A percentile compares a stretch with the other conserved stretches of the same genome.
Evolutionary conservation across 2,329 filamentous ascomycete genomes (phyloP).

Genomic region (Neonectria ditissima): DNA sequence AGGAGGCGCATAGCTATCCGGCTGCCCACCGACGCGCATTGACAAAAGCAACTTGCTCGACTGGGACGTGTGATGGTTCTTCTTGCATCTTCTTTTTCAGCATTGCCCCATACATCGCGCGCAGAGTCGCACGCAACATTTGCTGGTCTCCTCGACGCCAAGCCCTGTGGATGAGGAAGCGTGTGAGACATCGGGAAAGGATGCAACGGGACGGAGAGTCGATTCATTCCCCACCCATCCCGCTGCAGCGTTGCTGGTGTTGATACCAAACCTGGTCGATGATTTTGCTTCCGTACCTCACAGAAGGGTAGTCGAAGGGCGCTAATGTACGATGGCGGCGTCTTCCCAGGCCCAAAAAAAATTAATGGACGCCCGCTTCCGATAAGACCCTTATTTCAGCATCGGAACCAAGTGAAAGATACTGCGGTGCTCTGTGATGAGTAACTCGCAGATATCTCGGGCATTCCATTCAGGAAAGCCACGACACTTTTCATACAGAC

Average conservation of each 20-base stretch:
- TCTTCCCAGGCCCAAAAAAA: constrained; percentile 24
- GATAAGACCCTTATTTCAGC: constrained; percentile 36
- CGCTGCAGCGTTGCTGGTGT: constrained; percentile 24
- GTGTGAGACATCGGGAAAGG: constrained; percentile 9
- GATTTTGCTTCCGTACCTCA: constrained; percentile 13
- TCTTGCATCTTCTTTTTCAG: constrained; percentile 9
- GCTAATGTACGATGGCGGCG: constrained; percentile 33
- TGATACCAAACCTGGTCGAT: constrained; percentile 26
- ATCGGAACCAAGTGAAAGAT: constrained; percentile 8
- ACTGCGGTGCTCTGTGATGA: not conserved
- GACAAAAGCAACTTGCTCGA: constrained; percentile 22
- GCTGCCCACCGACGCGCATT: constrained; percentile 27
- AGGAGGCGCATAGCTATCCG: constrained; percentile 23
- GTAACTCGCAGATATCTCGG: constrained; percentile 25
- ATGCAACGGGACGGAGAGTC: constrained; percentile 22
- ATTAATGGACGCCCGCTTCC: constrained; percentile 28
- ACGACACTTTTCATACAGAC: not conserved
- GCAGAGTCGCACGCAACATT: constrained; percentile 7
- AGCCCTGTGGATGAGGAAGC: constrained; percentile 13
- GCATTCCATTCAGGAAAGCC: not conserved
- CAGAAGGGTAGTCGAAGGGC: constrained; percentile 22
- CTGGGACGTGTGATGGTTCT: constrained; percentile 25
- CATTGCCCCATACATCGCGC: constrained; percentile 24
- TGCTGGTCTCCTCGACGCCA: not conserved
- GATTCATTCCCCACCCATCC: constrained; percentile 30